phyloP scores from a whole-genome alignment of 2,329 filamentous ascomycete genomes.

The Pseudogymnoascus sp. region DNA sequence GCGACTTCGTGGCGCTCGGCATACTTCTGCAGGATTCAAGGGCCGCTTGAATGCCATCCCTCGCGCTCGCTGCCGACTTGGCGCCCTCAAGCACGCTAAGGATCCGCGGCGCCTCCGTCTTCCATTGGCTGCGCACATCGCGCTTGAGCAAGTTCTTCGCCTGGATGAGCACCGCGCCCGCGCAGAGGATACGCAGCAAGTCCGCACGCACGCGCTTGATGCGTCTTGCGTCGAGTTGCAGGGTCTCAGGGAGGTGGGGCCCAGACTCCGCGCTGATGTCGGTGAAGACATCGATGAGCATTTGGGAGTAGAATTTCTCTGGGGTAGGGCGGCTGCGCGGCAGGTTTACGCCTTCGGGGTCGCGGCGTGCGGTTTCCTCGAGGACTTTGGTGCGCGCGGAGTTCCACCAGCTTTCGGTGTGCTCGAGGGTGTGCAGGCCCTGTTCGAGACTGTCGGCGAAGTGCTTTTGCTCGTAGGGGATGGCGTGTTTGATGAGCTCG shows the following conservation, averaged over 20 bases:
- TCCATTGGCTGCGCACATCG: constrained; percentile 72
- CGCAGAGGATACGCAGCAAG: constrained; percentile 60
- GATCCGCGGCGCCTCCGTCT: constrained; percentile 64
- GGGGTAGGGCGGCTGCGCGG: constrained; percentile 55
- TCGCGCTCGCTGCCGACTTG: constrained; percentile 40
- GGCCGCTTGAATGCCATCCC: constrained; percentile 55
- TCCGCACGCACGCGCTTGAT: constrained; percentile 50
- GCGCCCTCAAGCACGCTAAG: constrained; percentile 59
- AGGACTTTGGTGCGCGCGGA: constrained; percentile 56
- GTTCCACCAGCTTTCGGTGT: constrained; percentile 61
- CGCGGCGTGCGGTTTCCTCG: constrained; percentile 59
- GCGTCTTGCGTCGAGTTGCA: constrained; percentile 60
- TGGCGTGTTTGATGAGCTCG: constrained; percentile 61
- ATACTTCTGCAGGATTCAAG: constrained; percentile 57
- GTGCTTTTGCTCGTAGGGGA: constrained; percentile 65
- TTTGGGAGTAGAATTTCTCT: constrained; percentile 67
- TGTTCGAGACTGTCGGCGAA: constrained; percentile 60
- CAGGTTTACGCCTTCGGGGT: constrained; percentile 60
- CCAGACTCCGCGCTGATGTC: constrained; percentile 45
- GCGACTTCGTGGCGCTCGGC: constrained; percentile 53
- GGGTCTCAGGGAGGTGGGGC: constrained; percentile 58
- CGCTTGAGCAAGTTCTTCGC: constrained; percentile 79
- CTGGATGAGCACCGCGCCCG: constrained; percentile 68
- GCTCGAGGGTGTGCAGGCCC: constrained; percentile 46
- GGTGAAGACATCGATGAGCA: constrained; percentile 69